phyloP scores from a whole-genome alignment of 2,329 filamentous ascomycete species.

The Aphanocladium album region DNA sequence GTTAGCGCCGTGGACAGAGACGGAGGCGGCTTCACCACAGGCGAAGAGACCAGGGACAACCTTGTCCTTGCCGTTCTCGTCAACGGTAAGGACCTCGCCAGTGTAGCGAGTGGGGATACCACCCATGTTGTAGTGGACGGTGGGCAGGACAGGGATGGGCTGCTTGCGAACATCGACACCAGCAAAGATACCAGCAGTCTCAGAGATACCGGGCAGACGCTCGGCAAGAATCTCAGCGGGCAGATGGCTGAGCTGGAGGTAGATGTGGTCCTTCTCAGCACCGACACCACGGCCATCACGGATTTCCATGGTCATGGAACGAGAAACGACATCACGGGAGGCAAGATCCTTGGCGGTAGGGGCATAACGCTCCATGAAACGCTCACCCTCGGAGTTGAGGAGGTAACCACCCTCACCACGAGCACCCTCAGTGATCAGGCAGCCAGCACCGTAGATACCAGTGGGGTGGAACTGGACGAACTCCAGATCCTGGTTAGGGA shows the following conservation, averaged over 20 bases:
- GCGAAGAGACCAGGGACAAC: conserved; percentile 93
- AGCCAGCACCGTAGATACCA: conserved; percentile 97
- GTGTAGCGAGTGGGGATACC: conserved; percentile 98
- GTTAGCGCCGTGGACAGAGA: conserved; percentile 97
- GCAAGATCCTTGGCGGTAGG: conserved; percentile 97
- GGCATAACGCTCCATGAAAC: conserved; percentile 98
- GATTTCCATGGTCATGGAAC: conserved; percentile 98
- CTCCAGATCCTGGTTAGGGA: conserved; percentile 98
- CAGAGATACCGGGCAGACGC: conserved; percentile 95
- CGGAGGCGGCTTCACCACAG: conserved; percentile 94
- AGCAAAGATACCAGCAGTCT: conserved; percentile 95
- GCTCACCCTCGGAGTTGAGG: conserved; percentile 94
- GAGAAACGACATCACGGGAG: conserved; percentile 90
- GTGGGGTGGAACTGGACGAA: conserved; percentile 99
- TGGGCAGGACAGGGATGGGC: conserved; percentile 92
- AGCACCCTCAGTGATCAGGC: conserved; percentile 95
- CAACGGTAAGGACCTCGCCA: conserved; percentile 87
- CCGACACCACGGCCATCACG: conserved; percentile 96
- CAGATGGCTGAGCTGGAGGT: conserved; percentile 93
- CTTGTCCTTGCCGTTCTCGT: conserved; percentile 82
- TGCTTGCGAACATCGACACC: conserved; percentile 97
- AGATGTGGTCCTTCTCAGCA: conserved; percentile 96
- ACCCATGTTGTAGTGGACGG: conserved; percentile 99
- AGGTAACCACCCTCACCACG: conserved; percentile 98
- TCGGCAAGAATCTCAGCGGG: conserved; percentile 89